These are phyloP conservation scores for Rosa lucieae DNA, from an alignment of 306 rosid genomes.

Conservation along the genomic window DNA sequence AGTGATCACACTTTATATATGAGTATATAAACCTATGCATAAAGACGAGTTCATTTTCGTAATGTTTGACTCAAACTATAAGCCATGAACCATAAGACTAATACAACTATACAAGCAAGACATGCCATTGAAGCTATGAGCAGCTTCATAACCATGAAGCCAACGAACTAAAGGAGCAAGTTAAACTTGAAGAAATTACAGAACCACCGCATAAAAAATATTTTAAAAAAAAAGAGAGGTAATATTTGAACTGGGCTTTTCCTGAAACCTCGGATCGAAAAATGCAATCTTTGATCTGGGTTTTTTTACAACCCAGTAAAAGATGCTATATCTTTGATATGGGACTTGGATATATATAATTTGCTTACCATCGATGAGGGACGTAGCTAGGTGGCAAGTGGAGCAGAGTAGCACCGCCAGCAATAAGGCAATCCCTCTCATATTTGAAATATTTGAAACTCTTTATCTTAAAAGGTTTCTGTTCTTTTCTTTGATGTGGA, in stretches of 20 bases:
- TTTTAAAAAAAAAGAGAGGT: too few species aligned
- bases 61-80: not conserved
- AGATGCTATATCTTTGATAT: not conserved
- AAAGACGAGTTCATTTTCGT: not conserved
- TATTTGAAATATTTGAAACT: slow-evolving; percentile 7
- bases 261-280: not conserved
- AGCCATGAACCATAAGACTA: not conserved
- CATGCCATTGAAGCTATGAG: not conserved
- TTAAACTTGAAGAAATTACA: not conserved
- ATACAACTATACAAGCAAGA: not conserved
- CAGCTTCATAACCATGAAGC: not conserved
- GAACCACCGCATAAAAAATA: not conserved
- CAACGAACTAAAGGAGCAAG: not conserved
- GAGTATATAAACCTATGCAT: not conserved
- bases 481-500: not conserved
- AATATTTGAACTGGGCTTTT: not conserved
- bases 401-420: slow-evolving; percentile 52
- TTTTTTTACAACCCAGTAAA: not conserved
- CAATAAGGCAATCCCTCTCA: slow-evolving; percentile 34
- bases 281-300: not conserved
- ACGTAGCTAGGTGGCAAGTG: slow-evolving; percentile 50
- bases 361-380: slow-evolving; percentile 66
- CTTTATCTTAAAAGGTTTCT: not conserved
- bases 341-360: not conserved
- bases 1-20: not conserved